Base-by-base conservation (phyloP, 176 grass and related monocot species). In the Oropetium thomaeum region DNA sequence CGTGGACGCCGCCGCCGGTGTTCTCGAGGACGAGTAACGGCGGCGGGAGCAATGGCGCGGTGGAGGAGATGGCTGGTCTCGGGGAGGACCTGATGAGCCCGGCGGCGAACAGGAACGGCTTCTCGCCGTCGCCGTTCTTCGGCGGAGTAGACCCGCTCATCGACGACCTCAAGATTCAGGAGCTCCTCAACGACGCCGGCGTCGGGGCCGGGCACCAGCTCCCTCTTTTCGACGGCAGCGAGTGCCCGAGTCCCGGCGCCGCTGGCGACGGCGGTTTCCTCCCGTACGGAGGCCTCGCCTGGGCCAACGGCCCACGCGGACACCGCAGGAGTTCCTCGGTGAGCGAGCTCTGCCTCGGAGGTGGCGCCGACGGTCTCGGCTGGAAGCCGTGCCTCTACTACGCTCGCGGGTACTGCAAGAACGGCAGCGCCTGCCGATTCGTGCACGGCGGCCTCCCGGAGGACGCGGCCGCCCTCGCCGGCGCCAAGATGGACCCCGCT, bases 331-430 rank as follows among this genome's bases (percentile, higher is more conserved):
- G 95, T 71, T 76, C 64, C 45, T 95, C 91, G 2, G 94, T 93
- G 13, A 87, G 86, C 70, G 96, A 99, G 70, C 76, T 92, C 69
- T 92, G 91, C 79, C 88, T 99, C 30, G 83, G 83, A 1, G 90
- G 84, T 0, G 90, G 84, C 0, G 75, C 51, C 3, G 72, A 79
- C 3, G 84, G 88, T 0, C 79, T 92, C 14, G 91, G 87, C 4
- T 95, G 91, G 96, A 93, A 95, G 69, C 96, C 89, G 1, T 99
- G 96, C 65, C 82, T 95, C 19, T 99, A 95, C 87, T 99, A 89
- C 80, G 92, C 96, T 0, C 88, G 96, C 28, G 96, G 96, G 0
- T 99, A 92, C 85, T 99, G 96, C 73, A 99, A 99, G 70, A 99
- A 99, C 76, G 96, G 96, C 60, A 88, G 79, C 63, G 83, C 80